A percentile compares a stretch with the other conserved stretches of the same genome.
Evolutionary conservation across 2,329 filamentous ascomycete genomes (phyloP).

Genomic region (Periglandula ipomoeae): DNA sequence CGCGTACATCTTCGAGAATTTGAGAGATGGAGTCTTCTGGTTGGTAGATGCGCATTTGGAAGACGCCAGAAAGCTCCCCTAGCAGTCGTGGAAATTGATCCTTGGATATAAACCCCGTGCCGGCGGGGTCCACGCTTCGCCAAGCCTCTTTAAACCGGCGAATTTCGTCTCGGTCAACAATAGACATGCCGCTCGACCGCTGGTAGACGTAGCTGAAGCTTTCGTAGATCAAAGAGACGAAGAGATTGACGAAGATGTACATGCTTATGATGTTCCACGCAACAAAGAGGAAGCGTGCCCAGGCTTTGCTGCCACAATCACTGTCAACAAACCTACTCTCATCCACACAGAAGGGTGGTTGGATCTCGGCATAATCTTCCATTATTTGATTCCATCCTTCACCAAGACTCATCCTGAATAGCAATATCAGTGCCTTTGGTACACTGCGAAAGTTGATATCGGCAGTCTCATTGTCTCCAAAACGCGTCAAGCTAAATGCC

Average conservation of each 20-base stretch:
- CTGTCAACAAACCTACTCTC: slow-evolving; percentile 67
- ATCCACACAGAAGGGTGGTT: slow-evolving; percentile 71
- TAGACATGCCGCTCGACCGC: slow-evolving; percentile 82
- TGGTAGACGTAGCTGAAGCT: slow-evolving; percentile 99
- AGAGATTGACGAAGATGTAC: slow-evolving; percentile 98
- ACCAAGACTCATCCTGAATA: slow-evolving; percentile 88
- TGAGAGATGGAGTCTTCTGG: slow-evolving; percentile 78
- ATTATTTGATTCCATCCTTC: slow-evolving; percentile 97
- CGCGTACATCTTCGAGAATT: slow-evolving; percentile 76
- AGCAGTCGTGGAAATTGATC: slow-evolving; percentile 82
- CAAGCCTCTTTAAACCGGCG: slow-evolving; percentile 97
- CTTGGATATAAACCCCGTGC: slow-evolving; percentile 83
- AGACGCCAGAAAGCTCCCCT: slow-evolving; percentile 87
- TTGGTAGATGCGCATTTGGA: slow-evolving; percentile 95
- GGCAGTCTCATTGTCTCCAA: slow-evolving; percentile 60
- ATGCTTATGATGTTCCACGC: slow-evolving; percentile 99
- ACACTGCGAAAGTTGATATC: slow-evolving; percentile 92
- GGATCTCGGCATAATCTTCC: slow-evolving; percentile 83
- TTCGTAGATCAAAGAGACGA: slow-evolving; percentile 97
- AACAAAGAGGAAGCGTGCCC: slow-evolving; percentile 86
- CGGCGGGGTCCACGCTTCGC: slow-evolving; percentile 88
- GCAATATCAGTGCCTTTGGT: slow-evolving; percentile 82
- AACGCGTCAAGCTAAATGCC: slow-evolving; percentile 88
- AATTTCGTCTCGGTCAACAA: slow-evolving; percentile 87
- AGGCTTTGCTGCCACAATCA: slow-evolving; percentile 84